These are phyloP conservation scores for Sugiyamaella floridensis DNA, from an alignment of 805 yeast genomes.

Conservation along the genomic window DNA sequence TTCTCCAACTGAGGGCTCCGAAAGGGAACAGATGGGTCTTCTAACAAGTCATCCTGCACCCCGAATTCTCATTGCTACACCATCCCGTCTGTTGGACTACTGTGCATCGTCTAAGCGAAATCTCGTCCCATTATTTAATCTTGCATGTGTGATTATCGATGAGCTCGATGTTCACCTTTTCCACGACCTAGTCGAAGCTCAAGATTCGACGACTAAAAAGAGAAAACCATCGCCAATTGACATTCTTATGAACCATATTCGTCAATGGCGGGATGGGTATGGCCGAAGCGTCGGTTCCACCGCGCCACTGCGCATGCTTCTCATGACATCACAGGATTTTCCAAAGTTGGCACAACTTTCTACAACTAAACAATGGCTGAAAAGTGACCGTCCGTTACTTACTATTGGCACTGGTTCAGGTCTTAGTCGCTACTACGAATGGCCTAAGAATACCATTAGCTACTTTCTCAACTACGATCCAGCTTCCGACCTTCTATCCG, in stretches of 20 bases:
- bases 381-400: background rate
- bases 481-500: background rate
- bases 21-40: conserved; percentile 21
- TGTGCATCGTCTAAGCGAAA: conserved; percentile 28
- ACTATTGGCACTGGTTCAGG: conserved; percentile 2
- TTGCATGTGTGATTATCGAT: conserved; percentile 24
- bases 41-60: conserved; percentile 26
- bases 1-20: conserved; percentile 9
- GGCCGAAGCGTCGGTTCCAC: background rate
- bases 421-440: background rate
- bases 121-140: conserved; percentile 12
- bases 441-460: background rate
- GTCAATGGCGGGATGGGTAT: conserved; percentile 6
- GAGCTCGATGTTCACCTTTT: conserved; percentile 23
- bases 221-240: conserved; percentile 20
- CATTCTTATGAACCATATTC: conserved; percentile 17
- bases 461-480: conserved; percentile 1
- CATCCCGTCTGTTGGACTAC: conserved; percentile 45
- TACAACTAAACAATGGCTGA: conserved; percentile 1
- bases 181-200: background rate
- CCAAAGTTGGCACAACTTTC: background rate
- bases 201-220: background rate
- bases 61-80: conserved; percentile 49
- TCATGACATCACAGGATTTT: conserved; percentile 3
- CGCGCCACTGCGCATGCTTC: background rate